Percentiles rank a stretch among this genome's conserved stretches.
Conservation (phyloP, 306 rosid species). For the Rosa chinensis region DNA sequence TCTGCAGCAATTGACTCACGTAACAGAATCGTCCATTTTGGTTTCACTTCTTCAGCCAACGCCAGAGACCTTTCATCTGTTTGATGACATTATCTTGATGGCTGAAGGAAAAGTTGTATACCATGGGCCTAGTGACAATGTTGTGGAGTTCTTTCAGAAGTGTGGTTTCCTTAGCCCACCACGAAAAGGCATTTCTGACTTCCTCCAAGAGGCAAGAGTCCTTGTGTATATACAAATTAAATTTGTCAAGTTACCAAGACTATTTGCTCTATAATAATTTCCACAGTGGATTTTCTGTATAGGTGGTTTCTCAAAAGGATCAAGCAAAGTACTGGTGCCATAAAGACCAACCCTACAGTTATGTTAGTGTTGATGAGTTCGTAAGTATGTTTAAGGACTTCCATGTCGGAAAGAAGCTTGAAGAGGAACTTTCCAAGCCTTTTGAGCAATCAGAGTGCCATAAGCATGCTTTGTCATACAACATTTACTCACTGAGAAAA, state of each 20-base stretch:
- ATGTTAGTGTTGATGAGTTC: constrained; percentile 40
- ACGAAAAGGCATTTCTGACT: constrained; percentile 36
- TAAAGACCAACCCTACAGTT: constrained; percentile 34
- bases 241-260: neutral
- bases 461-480: constrained; percentile 36
- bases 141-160: constrained; percentile 39
- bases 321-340: constrained; percentile 57
- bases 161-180: constrained; percentile 57
- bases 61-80: constrained; percentile 67
- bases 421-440: constrained; percentile 40
- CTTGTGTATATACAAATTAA: neutral
- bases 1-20: constrained; percentile 52
- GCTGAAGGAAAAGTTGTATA: constrained; percentile 64
- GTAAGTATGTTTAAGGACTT: constrained; percentile 36
- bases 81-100: constrained; percentile 58
- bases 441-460: constrained; percentile 38
- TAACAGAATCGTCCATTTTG: constrained; percentile 53
- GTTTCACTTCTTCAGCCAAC: constrained; percentile 69
- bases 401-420: constrained; percentile 39
- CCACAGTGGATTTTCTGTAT: constrained; percentile 7
- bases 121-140: constrained; percentile 53
- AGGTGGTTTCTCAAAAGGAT: constrained; percentile 60
- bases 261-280: neutral
- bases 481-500: constrained; percentile 39
- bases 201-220: constrained; percentile 33